Base-by-base conservation (phyloP, 768 basidiomycete species). In the Tylopilus sp. region DNA sequence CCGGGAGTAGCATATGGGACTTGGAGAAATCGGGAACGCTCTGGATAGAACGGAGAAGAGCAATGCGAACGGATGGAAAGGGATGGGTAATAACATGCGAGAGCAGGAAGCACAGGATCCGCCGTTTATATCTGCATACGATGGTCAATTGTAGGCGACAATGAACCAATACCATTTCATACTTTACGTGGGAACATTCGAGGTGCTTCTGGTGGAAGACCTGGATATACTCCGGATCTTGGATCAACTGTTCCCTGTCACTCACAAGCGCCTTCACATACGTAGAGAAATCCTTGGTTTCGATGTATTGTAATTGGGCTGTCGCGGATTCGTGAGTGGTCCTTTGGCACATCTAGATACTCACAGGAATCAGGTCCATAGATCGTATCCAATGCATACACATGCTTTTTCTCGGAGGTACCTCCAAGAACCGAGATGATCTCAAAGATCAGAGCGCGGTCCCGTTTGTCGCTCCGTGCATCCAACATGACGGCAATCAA, bases 351-450 rank as follows among this genome's bases (percentile, higher is more conserved):
- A 50, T 8, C 25, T 12, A 1, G 25, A 25, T 6, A 71, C 82
- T 51, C 40, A 88, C 86, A 71, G 13, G 80, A 78, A 31, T 66
- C 74, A 13, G 72, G 57, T 4, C 87, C 90, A 57, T 92, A 93
- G 20, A 92, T 77, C 1, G 73, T 72, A 59, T 92, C 90, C 56
- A 87, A 79, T 17, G 78, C 83, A 68, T 91, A 92, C 2, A 92
- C 78, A 4, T 75, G 72, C 44, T 71, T 57, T 73, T 78, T 57
- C 71, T 71, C 47, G 46, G 59, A 55, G 68, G 66, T 0, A 71
- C 67, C 20, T 77, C 59, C 55, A 46, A 88, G 59, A 5, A 75
- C 68, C 1, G 71, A 71, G 9, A 91, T 68, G 48, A 83, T 86
- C 51, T 79, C 78, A 20, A 82, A 60, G 17, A 84, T 80, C 53